Conservation (phyloP, 352 stramenopile genomes). For the Globisporangium cederbergense region DNA sequence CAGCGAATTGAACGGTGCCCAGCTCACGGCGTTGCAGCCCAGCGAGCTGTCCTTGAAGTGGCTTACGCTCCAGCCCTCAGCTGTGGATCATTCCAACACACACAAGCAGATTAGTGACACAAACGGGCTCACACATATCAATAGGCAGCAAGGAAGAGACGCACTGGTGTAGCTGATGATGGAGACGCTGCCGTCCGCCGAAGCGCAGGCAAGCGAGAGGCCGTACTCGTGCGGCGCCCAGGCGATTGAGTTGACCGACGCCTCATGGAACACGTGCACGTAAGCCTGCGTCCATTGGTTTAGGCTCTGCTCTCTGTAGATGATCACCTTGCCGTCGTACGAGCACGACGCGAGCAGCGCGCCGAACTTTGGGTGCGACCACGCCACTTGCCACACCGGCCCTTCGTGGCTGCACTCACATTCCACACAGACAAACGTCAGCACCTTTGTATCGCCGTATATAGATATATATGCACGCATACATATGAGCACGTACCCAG, state of each 20-base stretch:
- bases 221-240: constrained; percentile 98
- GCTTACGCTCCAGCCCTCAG: constrained; percentile 87
- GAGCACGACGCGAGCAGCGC: constrained; percentile 95
- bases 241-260: constrained; percentile 93
- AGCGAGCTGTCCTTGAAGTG: constrained; percentile 94
- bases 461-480: neutral
- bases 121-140: neutral
- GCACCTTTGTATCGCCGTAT: neutral
- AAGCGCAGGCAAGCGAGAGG: constrained; percentile 91
- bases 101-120: neutral
- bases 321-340: constrained; percentile 97
- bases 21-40: constrained; percentile 97
- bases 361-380: constrained; percentile 98
- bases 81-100: constrained; percentile 23
- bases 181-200: constrained; percentile 94
- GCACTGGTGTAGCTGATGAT: constrained; percentile 80
- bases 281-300: constrained; percentile 95
- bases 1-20: constrained; percentile 89
- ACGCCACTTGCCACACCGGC: constrained; percentile 98
- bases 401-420: constrained; percentile 85
- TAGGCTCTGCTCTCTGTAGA: constrained; percentile 93
- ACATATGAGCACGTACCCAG: constrained; percentile 40
- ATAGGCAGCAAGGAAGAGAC: constrained; percentile 10
- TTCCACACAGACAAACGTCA: constrained; percentile 5
- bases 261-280: constrained; percentile 84